These are phyloP conservation scores for Trebouxia gelatinosa DNA, from an alignment of 163 green algal genomes.

Conservation along the genomic window DNA sequence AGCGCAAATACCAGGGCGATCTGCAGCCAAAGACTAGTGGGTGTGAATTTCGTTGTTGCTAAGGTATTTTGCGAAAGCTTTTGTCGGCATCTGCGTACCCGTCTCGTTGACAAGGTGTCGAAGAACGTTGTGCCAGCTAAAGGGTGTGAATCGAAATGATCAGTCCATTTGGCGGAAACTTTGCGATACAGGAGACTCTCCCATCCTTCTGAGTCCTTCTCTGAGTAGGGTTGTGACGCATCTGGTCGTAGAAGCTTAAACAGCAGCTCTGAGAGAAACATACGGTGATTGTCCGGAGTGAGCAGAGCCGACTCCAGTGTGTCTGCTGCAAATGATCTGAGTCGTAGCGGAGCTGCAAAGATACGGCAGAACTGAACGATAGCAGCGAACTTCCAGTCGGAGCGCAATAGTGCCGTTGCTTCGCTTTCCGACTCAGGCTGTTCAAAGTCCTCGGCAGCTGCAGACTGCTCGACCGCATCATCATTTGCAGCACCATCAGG, in stretches of 20 bases:
- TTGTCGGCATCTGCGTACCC: slow-evolving; percentile 37
- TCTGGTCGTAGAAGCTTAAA: slow-evolving; percentile 47
- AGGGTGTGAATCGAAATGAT: slow-evolving; percentile 44
- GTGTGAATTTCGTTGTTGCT: background rate
- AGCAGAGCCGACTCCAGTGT: slow-evolving; percentile 50
- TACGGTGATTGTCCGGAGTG: slow-evolving; percentile 37
- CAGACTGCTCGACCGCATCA: background rate
- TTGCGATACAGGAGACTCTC: slow-evolving; percentile 41
- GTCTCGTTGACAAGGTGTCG: slow-evolving; percentile 26
- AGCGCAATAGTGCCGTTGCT: slow-evolving; percentile 28
- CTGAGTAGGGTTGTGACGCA: slow-evolving; percentile 28
- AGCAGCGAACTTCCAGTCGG: slow-evolving; percentile 38
- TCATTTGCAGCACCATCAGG: no score
- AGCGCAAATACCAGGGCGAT: slow-evolving; percentile 54
- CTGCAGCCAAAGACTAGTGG: slow-evolving; percentile 25
- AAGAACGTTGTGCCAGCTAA: slow-evolving; percentile 37
- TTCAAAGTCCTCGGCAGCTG: background rate
- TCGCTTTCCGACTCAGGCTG: slow-evolving; percentile 7
- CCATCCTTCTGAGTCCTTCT: slow-evolving; percentile 36
- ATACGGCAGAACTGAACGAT: slow-evolving; percentile 52
- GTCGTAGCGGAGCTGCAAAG: slow-evolving; percentile 40
- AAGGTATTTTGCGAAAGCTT: background rate
- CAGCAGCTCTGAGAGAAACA: slow-evolving; percentile 51
- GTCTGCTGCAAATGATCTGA: slow-evolving; percentile 45
- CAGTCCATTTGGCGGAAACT: slow-evolving; percentile 37